Percentiles rank a stretch among this genome's conserved stretches.
phyloP scores from a whole-genome alignment of 1,284 basidiomycete genomes.

The Heterobasidion occidentale region DNA sequence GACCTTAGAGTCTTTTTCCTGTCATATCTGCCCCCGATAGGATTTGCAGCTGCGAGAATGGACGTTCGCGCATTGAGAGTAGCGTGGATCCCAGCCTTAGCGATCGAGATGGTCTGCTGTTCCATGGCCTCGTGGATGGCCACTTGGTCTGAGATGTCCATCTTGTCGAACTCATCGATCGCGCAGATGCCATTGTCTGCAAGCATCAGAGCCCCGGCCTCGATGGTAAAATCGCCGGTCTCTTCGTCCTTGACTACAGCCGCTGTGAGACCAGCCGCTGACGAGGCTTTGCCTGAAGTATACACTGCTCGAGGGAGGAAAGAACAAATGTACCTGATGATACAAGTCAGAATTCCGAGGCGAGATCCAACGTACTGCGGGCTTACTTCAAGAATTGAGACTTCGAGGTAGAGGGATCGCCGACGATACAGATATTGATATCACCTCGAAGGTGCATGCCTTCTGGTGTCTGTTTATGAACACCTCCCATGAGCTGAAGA shows the following conservation, averaged over 20 bases:
- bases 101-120: constrained; percentile 98
- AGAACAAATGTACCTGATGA: constrained; percentile 90
- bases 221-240: constrained; percentile 97
- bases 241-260: constrained; percentile 97
- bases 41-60: constrained; percentile 97
- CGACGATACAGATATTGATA: constrained; percentile 93
- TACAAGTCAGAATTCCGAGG: neutral
- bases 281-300: constrained; percentile 96
- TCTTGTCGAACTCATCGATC: constrained; percentile 99
- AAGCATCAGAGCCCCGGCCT: constrained; percentile 94
- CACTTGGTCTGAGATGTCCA: constrained; percentile 96
- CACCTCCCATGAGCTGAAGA: constrained; percentile 89
- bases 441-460: constrained; percentile 94
- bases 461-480: constrained; percentile 92
- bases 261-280: constrained; percentile 96
- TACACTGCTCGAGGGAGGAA: constrained; percentile 98
- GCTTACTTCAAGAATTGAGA: constrained; percentile 99
- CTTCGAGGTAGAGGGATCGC: constrained; percentile 98
- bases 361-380: constrained; percentile 69
- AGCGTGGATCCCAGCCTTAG: constrained; percentile 97
- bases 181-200: constrained; percentile 99
- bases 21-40: constrained; percentile 92
- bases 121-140: constrained; percentile 99
- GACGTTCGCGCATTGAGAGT: constrained; percentile 95
- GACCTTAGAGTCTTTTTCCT: constrained; percentile 97